phyloP scores from a whole-genome alignment of 2,329 filamentous ascomycete species.

The Scedosporium boydii region DNA sequence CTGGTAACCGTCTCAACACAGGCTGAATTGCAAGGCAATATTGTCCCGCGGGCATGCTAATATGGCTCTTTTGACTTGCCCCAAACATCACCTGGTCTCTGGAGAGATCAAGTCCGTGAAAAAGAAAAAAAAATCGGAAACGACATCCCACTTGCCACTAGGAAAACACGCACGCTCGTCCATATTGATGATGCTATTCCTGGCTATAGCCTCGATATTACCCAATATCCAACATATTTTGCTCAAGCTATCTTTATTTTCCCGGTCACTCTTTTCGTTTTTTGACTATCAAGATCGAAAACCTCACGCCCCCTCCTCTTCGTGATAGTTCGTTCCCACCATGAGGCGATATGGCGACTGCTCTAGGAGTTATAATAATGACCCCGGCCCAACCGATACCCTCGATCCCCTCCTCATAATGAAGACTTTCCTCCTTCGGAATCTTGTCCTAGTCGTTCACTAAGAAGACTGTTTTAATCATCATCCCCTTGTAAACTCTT shows the following conservation, averaged over 20 bases:
- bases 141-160: neutral
- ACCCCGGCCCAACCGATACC: neutral
- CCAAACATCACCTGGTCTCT: conserved; percentile 8
- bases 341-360: neutral
- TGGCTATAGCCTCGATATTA: conserved; percentile 10
- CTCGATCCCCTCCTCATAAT: neutral
- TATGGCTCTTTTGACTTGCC: conserved; percentile 9
- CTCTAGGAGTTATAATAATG: conserved; percentile 1
- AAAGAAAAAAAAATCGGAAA: neutral
- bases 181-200: conserved; percentile 9
- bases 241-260: neutral
- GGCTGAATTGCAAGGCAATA: conserved; percentile 15
- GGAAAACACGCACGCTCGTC: neutral
- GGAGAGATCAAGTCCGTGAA: conserved; percentile 4
- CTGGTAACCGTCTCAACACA: conserved; percentile 13
- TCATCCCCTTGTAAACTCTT: neutral
- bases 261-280: neutral
- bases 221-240: conserved; percentile 10
- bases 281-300: neutral
- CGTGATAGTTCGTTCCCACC: neutral
- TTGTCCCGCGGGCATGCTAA: conserved; percentile 9
- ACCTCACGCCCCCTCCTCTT: neutral
- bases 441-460: neutral
- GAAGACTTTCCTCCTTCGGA: neutral
- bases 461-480: neutral